Conservation (phyloP, 306 rosid species). For the Styphnolobium japonicum region DNA sequence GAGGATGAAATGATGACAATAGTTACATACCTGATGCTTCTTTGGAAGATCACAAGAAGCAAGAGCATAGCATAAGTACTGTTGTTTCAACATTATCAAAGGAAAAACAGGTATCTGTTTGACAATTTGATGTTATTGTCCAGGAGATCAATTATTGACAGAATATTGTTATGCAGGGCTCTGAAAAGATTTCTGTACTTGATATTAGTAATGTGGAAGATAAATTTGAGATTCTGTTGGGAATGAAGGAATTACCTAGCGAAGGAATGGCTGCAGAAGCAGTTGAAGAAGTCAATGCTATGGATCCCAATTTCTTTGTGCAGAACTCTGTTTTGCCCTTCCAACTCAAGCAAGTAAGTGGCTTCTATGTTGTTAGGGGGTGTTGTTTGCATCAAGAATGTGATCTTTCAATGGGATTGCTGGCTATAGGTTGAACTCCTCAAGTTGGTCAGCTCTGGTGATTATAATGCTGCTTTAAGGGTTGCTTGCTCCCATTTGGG, state of each 20-base stretch:
- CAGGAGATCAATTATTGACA: constrained; percentile 25
- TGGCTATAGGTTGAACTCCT: constrained; percentile 88
- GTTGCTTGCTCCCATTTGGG: constrained; percentile 94
- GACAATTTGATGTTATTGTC: constrained; percentile 5
- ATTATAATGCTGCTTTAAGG: constrained; percentile 73
- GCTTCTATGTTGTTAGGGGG: constrained; percentile 12
- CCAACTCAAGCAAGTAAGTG: constrained; percentile 88
- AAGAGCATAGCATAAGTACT: constrained; percentile 51
- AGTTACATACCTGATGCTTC: constrained; percentile 43
- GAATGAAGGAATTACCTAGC: constrained; percentile 85
- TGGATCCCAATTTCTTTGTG: constrained; percentile 74
- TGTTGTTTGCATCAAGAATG: background rate
- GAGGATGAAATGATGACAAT: constrained; percentile 75
- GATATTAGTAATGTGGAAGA: constrained; percentile 53
- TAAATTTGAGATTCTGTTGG: constrained; percentile 79
- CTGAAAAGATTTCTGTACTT: constrained; percentile 45
- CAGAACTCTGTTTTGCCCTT: constrained; percentile 79
- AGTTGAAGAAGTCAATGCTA: constrained; percentile 68
- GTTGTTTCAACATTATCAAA: constrained; percentile 39
- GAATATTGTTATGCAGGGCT: constrained; percentile 48
- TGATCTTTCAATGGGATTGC: constrained; percentile 20
- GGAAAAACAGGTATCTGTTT: constrained; percentile 68
- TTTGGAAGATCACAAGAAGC: constrained; percentile 49
- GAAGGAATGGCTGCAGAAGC: constrained; percentile 94
- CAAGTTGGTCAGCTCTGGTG: constrained; percentile 84